A percentile compares a stretch with the other conserved stretches of the same genome.
Evolutionary conservation across 1,139 yeast genomes (phyloP).

Genomic region (Hansenula lynferdii): DNA sequence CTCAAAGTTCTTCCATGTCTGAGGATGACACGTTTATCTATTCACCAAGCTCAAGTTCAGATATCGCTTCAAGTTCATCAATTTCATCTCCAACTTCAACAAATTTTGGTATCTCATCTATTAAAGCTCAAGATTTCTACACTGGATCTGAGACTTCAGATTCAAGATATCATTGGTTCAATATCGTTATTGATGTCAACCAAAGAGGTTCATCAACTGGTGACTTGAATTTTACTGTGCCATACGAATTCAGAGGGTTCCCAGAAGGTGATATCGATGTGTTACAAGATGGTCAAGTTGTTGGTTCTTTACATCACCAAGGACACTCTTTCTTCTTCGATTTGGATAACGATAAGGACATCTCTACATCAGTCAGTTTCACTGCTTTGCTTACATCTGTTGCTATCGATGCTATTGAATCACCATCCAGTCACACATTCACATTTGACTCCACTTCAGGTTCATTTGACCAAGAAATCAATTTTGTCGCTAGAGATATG

Average conservation of each 20-base stretch:
- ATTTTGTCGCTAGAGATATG: conserved; percentile 2
- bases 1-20: not conserved
- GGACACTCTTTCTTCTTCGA: conserved; percentile 5
- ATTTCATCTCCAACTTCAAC: conserved; percentile 3
- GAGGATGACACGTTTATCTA: not conserved
- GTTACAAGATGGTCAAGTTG: conserved; percentile 3
- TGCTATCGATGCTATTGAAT: conserved; percentile 5
- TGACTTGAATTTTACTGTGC: conserved; percentile 8
- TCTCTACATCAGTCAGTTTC: conserved; percentile 4
- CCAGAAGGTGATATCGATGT: conserved; percentile 9
- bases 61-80: conserved; percentile 1
- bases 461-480: conserved; percentile 5
- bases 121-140: conserved; percentile 4
- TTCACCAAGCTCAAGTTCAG: conserved; percentile 1
- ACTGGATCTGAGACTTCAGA: conserved; percentile 6
- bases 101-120: conserved; percentile 2
- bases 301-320: conserved; percentile 7
- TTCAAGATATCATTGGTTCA: conserved; percentile 5
- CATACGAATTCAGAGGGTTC: conserved; percentile 7
- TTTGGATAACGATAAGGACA: not conserved
- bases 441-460: conserved; percentile 9
- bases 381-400: conserved; percentile 3
- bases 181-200: conserved; percentile 4
- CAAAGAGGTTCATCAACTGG: no score
- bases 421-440: conserved; percentile 4